These are phyloP conservation scores for Amniculicola lignicola DNA, from an alignment of 495 filamentous ascomycete species.

Conservation along the genomic window DNA sequence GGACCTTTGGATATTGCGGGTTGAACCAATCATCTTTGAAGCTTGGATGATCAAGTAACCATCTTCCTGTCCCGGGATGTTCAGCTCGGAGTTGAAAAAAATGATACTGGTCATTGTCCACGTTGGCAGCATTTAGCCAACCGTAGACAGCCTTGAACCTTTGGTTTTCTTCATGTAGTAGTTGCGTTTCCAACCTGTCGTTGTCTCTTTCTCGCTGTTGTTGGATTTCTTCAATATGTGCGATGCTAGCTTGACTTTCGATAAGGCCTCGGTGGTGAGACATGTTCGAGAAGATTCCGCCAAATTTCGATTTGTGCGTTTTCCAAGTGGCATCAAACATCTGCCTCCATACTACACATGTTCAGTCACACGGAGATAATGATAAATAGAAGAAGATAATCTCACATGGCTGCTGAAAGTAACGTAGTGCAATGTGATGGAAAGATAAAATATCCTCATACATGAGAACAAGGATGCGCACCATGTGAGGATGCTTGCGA, in stretches of 20 bases:
- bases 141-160: no score
- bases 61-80: constrained; percentile 8
- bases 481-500: neutral
- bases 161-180: no score
- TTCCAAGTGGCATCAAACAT: constrained; percentile 44
- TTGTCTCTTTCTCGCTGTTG: no score
- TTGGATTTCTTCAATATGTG: no score
- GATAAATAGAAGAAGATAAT: neutral
- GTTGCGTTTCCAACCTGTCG: no score
- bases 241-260: constrained; percentile 32
- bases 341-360: constrained; percentile 41
- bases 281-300: constrained; percentile 39
- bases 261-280: constrained; percentile 42
- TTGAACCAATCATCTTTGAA: constrained; percentile 19
- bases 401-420: neutral
- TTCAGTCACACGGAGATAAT: neutral
- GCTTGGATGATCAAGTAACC: constrained; percentile 5
- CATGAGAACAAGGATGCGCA: neutral
- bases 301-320: constrained; percentile 42
- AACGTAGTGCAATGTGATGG: neutral
- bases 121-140: no score
- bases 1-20: neutral
- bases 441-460: constrained; percentile 18
- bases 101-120: no score
- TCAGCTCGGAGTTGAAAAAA: neutral